phyloP scores from a whole-genome alignment of 805 yeast species.

The Nakazawaea wyomingensis region DNA sequence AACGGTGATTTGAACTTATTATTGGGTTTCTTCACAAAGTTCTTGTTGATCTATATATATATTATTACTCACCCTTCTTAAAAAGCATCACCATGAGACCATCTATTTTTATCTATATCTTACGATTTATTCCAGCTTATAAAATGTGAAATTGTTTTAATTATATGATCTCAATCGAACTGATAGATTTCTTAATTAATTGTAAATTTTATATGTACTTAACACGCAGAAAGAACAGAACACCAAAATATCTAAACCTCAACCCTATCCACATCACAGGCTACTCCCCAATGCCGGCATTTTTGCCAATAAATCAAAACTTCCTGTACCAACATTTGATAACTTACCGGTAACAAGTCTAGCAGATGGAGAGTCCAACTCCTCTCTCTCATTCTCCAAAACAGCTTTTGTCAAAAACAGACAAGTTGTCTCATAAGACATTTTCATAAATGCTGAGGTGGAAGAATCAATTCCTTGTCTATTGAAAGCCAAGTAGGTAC shows the following conservation, averaged over 20 bases:
- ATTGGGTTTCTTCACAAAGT: too few species aligned
- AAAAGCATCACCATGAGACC: too few species aligned
- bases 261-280: neutral
- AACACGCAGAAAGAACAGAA: too few species aligned
- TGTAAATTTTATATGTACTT: too few species aligned
- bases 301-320: constrained; percentile 71
- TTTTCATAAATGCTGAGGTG: constrained; percentile 94
- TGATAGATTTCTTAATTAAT: too few species aligned
- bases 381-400: constrained; percentile 84
- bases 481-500: constrained; percentile 91
- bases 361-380: constrained; percentile 87
- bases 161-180: neutral
- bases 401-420: constrained; percentile 96
- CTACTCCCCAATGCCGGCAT: constrained; percentile 28
- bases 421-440: constrained; percentile 98
- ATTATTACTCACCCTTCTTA: too few species aligned
- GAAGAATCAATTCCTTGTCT: constrained; percentile 97
- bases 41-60: too few species aligned
- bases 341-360: constrained; percentile 89
- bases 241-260: neutral
- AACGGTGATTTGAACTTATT: too few species aligned
- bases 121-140: neutral
- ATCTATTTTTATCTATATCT: too few species aligned
- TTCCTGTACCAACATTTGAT: constrained; percentile 91
- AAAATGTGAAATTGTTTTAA: neutral